A percentile compares a stretch with the other conserved stretches of the same genome.
Evolutionary conservation across 305 asterid species (phyloP).

Genomic region (Fraxinus platypoda): DNA sequence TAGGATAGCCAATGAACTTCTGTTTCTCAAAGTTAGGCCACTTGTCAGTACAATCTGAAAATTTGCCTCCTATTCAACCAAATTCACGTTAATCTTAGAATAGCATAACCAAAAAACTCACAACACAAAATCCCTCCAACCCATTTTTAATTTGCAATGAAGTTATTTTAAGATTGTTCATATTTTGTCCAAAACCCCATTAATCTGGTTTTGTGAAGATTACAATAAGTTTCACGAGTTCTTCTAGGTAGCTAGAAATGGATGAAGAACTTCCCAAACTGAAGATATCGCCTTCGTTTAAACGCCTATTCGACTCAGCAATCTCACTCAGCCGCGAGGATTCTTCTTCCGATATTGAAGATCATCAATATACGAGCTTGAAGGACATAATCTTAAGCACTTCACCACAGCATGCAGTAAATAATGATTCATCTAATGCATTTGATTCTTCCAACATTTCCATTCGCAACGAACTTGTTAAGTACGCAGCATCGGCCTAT

Average conservation of each 20-base stretch:
- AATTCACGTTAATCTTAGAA: background rate
- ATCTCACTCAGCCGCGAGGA: constrained; percentile 13
- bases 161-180: background rate
- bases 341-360: constrained; percentile 25
- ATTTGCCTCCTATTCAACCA: constrained; percentile 20
- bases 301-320: constrained; percentile 25
- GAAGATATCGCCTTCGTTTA: constrained; percentile 33
- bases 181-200: background rate
- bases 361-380: constrained; percentile 44
- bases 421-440: constrained; percentile 1
- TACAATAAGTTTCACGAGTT: background rate
- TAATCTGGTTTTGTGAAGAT: background rate
- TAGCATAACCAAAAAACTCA: background rate
- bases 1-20: constrained; percentile 26
- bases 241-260: constrained; percentile 3
- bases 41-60: constrained; percentile 7
- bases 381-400: constrained; percentile 41
- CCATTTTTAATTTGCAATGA: background rate
- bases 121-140: background rate
- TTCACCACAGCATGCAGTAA: constrained; percentile 24
- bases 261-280: constrained; percentile 23
- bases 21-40: constrained; percentile 7
- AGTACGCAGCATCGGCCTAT: constrained; percentile 68
- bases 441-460: constrained; percentile 35
- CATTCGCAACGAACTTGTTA: constrained; percentile 56